A percentile compares a stretch with the other conserved stretches of the same genome.
Evolutionary conservation across 2,329 filamentous ascomycete species (phyloP).

Genomic region (Aspergillus arachidicola): DNA sequence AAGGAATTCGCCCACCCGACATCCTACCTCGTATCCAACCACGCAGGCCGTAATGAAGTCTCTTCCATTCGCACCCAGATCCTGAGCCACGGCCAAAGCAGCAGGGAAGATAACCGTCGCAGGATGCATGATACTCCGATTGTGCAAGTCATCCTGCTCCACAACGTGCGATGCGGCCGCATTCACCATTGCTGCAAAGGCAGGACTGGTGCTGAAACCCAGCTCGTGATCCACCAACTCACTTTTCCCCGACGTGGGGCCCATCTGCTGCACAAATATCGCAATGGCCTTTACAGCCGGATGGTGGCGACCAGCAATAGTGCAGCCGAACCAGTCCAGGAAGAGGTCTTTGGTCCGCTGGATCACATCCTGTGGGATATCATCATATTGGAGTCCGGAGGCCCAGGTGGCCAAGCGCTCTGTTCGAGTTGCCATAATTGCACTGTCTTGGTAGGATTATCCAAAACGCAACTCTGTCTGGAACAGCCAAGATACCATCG

Average conservation of each 20-base stretch:
- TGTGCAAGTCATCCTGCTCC: background rate
- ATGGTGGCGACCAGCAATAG: constrained; percentile 34
- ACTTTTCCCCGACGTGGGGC: background rate
- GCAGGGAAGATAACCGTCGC: background rate
- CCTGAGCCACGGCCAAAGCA: background rate
- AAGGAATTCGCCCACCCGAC: background rate
- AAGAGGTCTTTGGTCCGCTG: constrained; percentile 37
- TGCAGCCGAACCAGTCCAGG: constrained; percentile 33
- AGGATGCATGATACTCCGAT: background rate
- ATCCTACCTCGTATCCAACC: background rate
- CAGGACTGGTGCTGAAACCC: background rate
- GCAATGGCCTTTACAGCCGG: constrained; percentile 8
- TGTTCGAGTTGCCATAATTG: background rate
- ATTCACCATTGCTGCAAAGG: background rate
- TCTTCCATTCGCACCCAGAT: background rate
- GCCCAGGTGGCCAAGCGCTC: background rate
- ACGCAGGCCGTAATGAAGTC: background rate
- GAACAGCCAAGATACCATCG: background rate
- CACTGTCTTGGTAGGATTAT: background rate
- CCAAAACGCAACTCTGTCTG: background rate
- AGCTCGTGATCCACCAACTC: background rate
- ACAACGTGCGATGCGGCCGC: background rate
- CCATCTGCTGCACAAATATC: background rate
- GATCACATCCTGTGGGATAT: constrained; percentile 28
- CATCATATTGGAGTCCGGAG: constrained; percentile 19